Base-by-base conservation (phyloP, 2,329 filamentous ascomycete species). In the Cytospora mali region DNA sequence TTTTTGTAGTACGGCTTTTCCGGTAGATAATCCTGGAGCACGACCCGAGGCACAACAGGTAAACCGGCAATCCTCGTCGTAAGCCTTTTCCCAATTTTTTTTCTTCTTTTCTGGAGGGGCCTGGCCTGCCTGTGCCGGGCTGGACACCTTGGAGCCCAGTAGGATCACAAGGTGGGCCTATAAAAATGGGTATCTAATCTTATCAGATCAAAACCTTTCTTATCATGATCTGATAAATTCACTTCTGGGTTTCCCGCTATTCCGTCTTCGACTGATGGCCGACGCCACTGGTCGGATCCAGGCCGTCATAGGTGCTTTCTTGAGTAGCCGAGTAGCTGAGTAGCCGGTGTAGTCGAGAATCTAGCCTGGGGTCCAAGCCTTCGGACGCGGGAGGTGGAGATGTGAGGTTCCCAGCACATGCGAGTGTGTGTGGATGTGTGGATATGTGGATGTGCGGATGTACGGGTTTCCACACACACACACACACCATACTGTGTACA, bases 121-220 rank as follows among this genome's bases (percentile, higher is more conserved):
- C 7, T 39, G 35, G n/a, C n/a, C n/a, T 39, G 35, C 35, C 35
- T 18, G 39, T 46, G 42, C n/a, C 42, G 18, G 42, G 21, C n/a
- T 42, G 39, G 13, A 42, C 18, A n/a, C 9, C n/a, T n/a, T 3
- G 3, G 13, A 16, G 39, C 39, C 18, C 39, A n/a, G 18, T 9
- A 21, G 39, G 39, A 46, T 23, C 14, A 25, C 18, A 6, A 46
- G 42, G 50, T 27, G 27, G 21, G 16, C 29, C n/a, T 28, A 3
- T 50, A 16, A 27, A 35, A n/a, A 42, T 31, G 57, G 25, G 21
- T 28, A 53, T 59, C 49, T 58, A 62, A 62, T 62, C 60, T 62
- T 62, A 62, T 62, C 60, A 62, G 60, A 62, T 62, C 55, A 25
- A 48, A 18, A 4, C 3, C 25, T 10, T 7, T 2, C 49, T 39